Percentiles rank a stretch among this genome's conserved stretches.
Evolutionary conservation across 2,329 filamentous ascomycete species (phyloP).

Genomic region (Xylariales sp.): DNA sequence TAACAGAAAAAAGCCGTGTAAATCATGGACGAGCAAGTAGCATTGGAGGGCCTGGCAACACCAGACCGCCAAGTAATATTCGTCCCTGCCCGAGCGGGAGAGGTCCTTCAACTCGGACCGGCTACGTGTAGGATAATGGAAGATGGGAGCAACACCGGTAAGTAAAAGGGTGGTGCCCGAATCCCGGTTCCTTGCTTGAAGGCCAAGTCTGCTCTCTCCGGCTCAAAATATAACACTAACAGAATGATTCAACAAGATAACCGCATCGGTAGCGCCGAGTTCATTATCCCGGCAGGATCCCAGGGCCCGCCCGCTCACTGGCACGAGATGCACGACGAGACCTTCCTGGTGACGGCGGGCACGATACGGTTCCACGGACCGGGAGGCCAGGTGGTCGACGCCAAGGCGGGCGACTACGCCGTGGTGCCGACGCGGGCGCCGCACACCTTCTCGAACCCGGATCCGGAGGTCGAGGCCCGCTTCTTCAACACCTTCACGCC

Average conservation of each 20-base stretch:
- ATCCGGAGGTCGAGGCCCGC: conserved; percentile 45
- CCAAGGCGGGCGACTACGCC: conserved; percentile 47
- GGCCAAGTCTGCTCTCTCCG: no score
- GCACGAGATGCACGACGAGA: conserved; percentile 57
- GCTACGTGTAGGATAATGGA: conserved; percentile 35
- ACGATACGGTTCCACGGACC: conserved; percentile 46
- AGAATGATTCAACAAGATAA: no score
- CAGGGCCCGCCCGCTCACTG: conserved; percentile 44
- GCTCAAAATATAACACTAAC: no score
- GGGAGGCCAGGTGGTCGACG: conserved; percentile 34
- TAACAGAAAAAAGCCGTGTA: no score
- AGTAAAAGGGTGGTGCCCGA: no score
- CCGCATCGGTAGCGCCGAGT: conserved; percentile 29
- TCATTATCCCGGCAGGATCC: conserved; percentile 42
- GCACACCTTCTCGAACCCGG: conserved; percentile 53
- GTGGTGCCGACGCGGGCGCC: conserved; percentile 49
- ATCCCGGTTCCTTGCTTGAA: no score
- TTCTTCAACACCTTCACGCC: conserved; percentile 56
- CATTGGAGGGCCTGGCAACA: conserved; percentile 7
- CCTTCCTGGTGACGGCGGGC: conserved; percentile 50
- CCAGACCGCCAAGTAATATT: conserved; percentile 39
- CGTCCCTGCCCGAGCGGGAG: conserved; percentile 40
- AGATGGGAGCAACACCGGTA: conserved; percentile 29
- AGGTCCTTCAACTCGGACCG: conserved; percentile 43
- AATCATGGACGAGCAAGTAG: conserved; percentile 7